phyloP scores from a whole-genome alignment of 345 rosid genomes.

The Draba incana region DNA sequence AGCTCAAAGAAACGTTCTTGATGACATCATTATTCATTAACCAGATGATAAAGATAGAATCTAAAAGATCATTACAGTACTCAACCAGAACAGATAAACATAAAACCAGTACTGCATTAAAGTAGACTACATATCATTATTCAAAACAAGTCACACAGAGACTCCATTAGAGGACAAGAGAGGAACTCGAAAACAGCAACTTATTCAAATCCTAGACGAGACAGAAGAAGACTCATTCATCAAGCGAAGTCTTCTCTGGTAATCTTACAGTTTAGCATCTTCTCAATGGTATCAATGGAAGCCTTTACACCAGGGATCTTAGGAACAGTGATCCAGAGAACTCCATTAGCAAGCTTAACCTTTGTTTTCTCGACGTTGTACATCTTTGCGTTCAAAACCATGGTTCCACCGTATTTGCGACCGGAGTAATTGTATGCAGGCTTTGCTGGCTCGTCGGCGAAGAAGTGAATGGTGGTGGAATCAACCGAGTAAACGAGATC shows the following conservation, averaged over 20 bases:
- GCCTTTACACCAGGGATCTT: constrained; percentile 21
- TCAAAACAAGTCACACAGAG: no score
- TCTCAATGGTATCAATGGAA: not conserved
- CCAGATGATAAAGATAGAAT: no score
- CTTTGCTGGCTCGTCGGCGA: constrained; percentile 31
- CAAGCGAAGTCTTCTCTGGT: not conserved
- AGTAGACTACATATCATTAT: no score
- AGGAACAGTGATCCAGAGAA: constrained; percentile 34
- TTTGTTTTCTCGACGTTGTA: not conserved
- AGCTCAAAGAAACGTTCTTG: no score
- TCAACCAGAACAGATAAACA: no score
- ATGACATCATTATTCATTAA: no score
- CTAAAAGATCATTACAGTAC: no score
- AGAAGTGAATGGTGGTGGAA: constrained; percentile 20
- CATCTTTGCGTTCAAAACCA: not conserved
- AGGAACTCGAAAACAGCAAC: no score
- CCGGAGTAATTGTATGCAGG: constrained; percentile 7
- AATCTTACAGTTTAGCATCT: not conserved
- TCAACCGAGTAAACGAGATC: constrained; percentile 26
- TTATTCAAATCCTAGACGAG: constrained; percentile 14
- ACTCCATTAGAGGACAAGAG: no score
- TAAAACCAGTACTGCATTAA: no score
- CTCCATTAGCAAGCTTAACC: constrained; percentile 33
- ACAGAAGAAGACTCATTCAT: no score
- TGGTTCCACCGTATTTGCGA: constrained; percentile 31